These are phyloP conservation scores for Cardamine occulta DNA, from an alignment of 345 rosid genomes.

Conservation along the genomic window DNA sequence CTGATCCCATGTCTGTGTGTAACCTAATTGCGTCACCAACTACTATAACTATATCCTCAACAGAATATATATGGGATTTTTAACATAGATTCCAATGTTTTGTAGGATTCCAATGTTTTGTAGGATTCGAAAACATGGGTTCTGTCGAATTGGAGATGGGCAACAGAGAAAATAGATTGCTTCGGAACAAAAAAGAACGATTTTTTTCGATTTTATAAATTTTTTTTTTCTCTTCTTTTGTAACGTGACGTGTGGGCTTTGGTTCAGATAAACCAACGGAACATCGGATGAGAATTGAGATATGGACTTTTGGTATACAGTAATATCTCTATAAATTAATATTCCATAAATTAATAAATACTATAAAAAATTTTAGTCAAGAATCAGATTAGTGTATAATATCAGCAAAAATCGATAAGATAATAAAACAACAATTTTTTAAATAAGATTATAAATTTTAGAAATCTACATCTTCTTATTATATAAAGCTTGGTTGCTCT, in stretches of 20 bases:
- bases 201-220: not conserved
- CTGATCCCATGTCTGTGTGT: constrained; percentile 43
- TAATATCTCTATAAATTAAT: no score
- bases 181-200: not conserved
- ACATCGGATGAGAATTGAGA: constrained; percentile 24
- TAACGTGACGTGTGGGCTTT: constrained; percentile 48
- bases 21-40: constrained; percentile 6
- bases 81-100: constrained; percentile 36
- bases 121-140: constrained; percentile 29
- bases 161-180: constrained; percentile 7
- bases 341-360: no score
- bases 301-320: not conserved
- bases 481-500: no score
- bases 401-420: no score
- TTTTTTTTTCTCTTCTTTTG: not conserved
- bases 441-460: no score
- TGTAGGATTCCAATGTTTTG: not conserved
- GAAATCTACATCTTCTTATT: no score
- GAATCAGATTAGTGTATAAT: no score
- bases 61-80: constrained; percentile 27
- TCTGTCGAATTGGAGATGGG: constrained; percentile 32
- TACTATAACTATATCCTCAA: constrained; percentile 19
- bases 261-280: constrained; percentile 31
- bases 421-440: no score
- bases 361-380: no score